Evolutionary conservation across 441 rosid genomes (phyloP).

Genomic region (Euphorbia schlechtendalii): DNA sequence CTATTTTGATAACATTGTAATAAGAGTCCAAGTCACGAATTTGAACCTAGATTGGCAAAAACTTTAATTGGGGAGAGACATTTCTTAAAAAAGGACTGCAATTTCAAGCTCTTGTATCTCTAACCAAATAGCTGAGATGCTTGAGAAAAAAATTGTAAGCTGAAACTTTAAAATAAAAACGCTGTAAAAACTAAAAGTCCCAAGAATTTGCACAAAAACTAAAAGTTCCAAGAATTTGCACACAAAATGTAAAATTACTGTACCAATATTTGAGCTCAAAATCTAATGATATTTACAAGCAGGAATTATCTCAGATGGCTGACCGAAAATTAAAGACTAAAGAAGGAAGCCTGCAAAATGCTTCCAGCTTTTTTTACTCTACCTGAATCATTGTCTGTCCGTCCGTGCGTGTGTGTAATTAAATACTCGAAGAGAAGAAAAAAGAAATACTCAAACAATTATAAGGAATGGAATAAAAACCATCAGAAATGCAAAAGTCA

Average conservation of each 20-base stretch:
- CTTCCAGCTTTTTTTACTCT: constrained; percentile 16
- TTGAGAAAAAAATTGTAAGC: too few species aligned
- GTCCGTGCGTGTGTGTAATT: too few species aligned
- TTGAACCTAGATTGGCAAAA: too few species aligned
- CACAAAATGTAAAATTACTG: neutral
- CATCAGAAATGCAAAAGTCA: constrained; percentile 16
- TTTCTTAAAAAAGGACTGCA: neutral
- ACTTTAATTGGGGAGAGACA: too few species aligned
- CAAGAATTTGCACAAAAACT: too few species aligned
- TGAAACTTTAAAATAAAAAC: too few species aligned
- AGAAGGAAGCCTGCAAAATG: constrained; percentile 15
- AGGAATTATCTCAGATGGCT: constrained; percentile 6
- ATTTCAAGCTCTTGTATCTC: neutral
- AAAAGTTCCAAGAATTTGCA: constrained; percentile 6
- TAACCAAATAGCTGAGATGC: too few species aligned
- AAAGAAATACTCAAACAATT: constrained; percentile 25
- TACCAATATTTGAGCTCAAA: neutral
- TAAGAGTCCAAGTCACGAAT: too few species aligned
- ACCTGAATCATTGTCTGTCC: too few species aligned
- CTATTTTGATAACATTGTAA: too few species aligned
- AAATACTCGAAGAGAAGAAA: neutral
- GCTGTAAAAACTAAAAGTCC: too few species aligned
- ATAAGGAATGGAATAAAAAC: constrained; percentile 29
- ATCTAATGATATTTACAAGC: constrained; percentile 24
- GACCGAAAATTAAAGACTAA: neutral